These are phyloP conservation scores for Porogramme epimiltina DNA, from an alignment of 1,284 basidiomycete genomes.

Conservation along the genomic window DNA sequence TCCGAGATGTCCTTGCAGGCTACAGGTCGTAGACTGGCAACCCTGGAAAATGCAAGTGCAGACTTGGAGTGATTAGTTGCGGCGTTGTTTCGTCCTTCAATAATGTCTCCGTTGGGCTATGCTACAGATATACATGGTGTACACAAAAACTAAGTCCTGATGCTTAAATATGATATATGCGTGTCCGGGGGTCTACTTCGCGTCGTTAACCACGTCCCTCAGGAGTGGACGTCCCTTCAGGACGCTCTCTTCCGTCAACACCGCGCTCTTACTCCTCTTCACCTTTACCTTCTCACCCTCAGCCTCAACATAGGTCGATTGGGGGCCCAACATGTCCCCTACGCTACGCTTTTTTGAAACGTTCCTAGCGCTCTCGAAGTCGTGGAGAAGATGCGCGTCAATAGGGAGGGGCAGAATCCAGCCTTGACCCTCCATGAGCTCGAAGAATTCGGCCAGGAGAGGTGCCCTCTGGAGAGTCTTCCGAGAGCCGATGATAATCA, in stretches of 20 bases:
- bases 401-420: constrained; percentile 70
- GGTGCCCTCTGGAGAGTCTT: constrained; percentile 66
- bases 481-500: constrained; percentile 88
- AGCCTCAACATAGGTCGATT: neutral
- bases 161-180: too few relatives aligned
- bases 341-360: constrained; percentile 23
- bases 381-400: constrained; percentile 57
- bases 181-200: constrained; percentile 11
- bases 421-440: constrained; percentile 64
- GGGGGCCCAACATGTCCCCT: constrained; percentile 7
- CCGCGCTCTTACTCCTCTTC: constrained; percentile 36
- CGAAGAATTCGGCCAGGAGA: constrained; percentile 73
- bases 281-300: constrained; percentile 11
- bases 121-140: too few relatives aligned
- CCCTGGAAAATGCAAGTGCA: too few relatives aligned
- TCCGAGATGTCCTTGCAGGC: too few relatives aligned
- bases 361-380: constrained; percentile 4
- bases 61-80: too few relatives aligned
- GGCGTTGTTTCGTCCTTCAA: too few relatives aligned
- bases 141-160: too few relatives aligned
- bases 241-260: constrained; percentile 40
- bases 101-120: too few relatives aligned
- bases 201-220: constrained; percentile 54
- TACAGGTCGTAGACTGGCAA: too few relatives aligned
- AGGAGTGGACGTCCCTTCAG: constrained; percentile 58